A percentile compares a stretch with the other conserved stretches of the same genome.
These are phyloP conservation scores for Penicillium vulpinum DNA, from an alignment of 2,329 filamentous ascomycete genomes.

Conservation along the genomic window DNA sequence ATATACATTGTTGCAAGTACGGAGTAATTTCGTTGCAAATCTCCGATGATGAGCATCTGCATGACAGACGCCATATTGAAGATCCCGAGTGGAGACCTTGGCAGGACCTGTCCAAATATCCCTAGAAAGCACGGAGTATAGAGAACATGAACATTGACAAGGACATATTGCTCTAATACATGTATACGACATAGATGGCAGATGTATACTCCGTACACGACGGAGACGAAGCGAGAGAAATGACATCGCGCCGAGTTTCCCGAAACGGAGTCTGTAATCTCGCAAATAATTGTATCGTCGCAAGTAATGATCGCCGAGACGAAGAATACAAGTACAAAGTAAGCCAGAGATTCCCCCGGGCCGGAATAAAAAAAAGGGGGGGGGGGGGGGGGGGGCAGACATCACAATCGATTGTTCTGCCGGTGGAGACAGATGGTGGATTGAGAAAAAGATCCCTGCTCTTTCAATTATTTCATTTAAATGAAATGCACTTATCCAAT, in stretches of 20 bases:
- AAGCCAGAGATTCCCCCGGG: background rate
- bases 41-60: slow-evolving; percentile 5
- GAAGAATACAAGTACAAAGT: background rate
- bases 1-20: background rate
- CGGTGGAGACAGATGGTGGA: background rate
- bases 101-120: background rate
- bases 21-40: background rate
- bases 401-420: slow-evolving; percentile 6
- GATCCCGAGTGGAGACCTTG: slow-evolving; percentile 4
- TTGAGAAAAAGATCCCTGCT: background rate
- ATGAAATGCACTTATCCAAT: slow-evolving; percentile 1
- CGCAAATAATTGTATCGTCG: background rate
- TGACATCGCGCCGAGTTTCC: background rate
- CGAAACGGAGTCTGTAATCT: background rate
- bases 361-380: slow-evolving; percentile 1
- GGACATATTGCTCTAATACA: background rate
- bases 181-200: background rate
- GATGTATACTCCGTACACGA: background rate
- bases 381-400: slow-evolving; percentile 6
- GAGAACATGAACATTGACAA: background rate
- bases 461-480: background rate
- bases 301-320: slow-evolving; percentile 3
- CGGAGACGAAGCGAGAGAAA: background rate
- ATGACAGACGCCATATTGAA: slow-evolving; percentile 3
- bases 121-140: background rate